Conservation (phyloP, 179 eudicot genomes). For the Dionaea muscipula region DNA sequence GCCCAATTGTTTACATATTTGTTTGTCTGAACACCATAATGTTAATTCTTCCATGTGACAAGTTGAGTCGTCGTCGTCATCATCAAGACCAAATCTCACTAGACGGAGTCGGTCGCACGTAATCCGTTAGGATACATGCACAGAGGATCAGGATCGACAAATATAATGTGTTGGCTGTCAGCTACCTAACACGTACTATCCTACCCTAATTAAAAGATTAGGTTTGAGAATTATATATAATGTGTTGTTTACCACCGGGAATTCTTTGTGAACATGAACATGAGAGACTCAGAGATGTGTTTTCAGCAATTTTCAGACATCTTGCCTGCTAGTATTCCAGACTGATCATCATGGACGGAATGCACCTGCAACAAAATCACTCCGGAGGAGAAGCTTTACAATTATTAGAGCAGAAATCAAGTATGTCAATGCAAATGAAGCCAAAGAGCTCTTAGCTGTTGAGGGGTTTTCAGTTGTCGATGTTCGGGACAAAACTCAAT, state of each 20-base stretch:
- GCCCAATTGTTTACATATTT: too few species aligned
- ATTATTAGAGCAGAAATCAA: constrained; percentile 55
- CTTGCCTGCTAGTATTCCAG: constrained; percentile 43
- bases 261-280: constrained; percentile 6
- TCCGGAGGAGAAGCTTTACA: constrained; percentile 21
- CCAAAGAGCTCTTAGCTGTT: constrained; percentile 50
- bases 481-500: constrained; percentile 65
- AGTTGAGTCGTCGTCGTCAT: too few species aligned
- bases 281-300: constrained; percentile 23
- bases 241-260: neutral
- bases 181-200: too few species aligned
- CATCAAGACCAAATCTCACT: too few species aligned
- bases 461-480: constrained; percentile 68
- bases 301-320: constrained; percentile 63
- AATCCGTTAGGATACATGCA: too few species aligned
- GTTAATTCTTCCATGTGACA: too few species aligned
- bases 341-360: constrained; percentile 10
- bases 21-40: too few species aligned
- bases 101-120: too few species aligned
- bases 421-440: constrained; percentile 67
- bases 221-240: too few species aligned
- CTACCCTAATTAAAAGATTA: too few species aligned
- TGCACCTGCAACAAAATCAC: constrained; percentile 22
- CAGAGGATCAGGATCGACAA: too few species aligned
- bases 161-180: too few species aligned